Base-by-base conservation (phyloP, 2,329 filamentous ascomycete genomes). In the Microcyclosporella mali region DNA sequence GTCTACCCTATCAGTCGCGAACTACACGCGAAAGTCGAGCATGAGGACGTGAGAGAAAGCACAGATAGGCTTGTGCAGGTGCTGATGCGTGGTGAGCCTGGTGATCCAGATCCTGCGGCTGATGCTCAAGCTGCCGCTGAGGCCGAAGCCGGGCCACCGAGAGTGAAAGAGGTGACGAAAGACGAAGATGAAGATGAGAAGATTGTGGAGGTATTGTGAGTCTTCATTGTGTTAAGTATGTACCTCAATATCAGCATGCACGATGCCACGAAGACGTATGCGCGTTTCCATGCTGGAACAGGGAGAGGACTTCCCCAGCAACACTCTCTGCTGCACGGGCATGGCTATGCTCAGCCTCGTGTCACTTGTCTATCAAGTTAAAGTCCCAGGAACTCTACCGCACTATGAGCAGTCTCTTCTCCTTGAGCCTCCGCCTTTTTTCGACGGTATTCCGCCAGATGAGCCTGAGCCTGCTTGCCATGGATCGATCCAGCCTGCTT, bases 41-140 rank as follows among this genome's bases (percentile, higher is more conserved):
- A 95, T 58, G 88, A 94, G 34, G 82, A 74, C 12, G 86, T 97
- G 2, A 75, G 78, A 52, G 89, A 95, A 55, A 85, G 81, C 1
- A 94, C 86, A 57, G 92, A 97, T 64, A 76, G 92, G 43, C 62
- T 97, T 40, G 92, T 98, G 35, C 88, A 98, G 61, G 81, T 95
- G 6, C 63, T 95, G 47, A 88, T 88, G 80, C 74, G 86, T 43
- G 86, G 88, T 33, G 88, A 92, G 61, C 81, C 75, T 52, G 70
- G 69, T 6, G 77, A 74, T 43, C 49, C 49, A 2, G 47, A 43
- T 37, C 46, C 49, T 10, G 46, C 37, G 36, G 75, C 73, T 37
- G 68, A 68, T 41, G 67, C 69, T 39, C 36, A 33, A 25, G 45
- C 40, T 21, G 27, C 38, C 16, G 44, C 45, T 14, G 11, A 37